Base-by-base conservation (phyloP, 2,329 filamentous ascomycete species). In the Daldinia sp. region DNA sequence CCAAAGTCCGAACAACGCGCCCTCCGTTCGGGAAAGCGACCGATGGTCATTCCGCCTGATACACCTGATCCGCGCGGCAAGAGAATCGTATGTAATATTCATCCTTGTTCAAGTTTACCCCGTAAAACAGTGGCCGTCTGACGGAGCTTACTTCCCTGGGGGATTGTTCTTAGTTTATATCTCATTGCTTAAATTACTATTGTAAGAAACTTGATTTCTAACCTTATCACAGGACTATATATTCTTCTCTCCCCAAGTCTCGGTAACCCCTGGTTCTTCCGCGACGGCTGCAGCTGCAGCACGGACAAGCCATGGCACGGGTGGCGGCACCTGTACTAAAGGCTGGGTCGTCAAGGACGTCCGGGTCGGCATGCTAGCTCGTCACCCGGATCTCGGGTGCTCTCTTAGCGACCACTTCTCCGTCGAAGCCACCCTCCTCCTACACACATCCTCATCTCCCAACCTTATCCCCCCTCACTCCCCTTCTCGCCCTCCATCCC, bases 351-450 rank as follows among this genome's bases (percentile, higher is more conserved):
- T 98, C 65, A 85, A 89, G 66, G 85, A 87, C 6, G 90, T 88
- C 2, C 86, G 88, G 56, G 92, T 99, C 1, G 90, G 91, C 67
- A 93, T 98, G 89, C 90, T 89, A 20, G 87, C 91, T 77, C 90
- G 93, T 9, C 94, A 98, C 79, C 93, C 94, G 0, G 88, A 87
- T 1, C 84, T 98, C 1, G 86, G 89, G 69, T 97, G 94, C 81
- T 97, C 93, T 1, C 85, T 98, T 28, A 98, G 94, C 74, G 95
- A 99, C 77, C 96, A 98, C 79, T 98, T 98, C 79, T 94, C 93
- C 23, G 92, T 98, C 60, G 92, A 95, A 78, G 90, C 93, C 5
- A 94, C 93, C 0, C 84, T 98, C 9, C 80, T 82, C 4, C 84
- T 87, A 12, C 82, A 85, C 71, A 77, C 77, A 1, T 74, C 79